These are phyloP conservation scores for Fragaria nilgerrensis DNA, from an alignment of 306 rosid species.

Conservation along the genomic window DNA sequence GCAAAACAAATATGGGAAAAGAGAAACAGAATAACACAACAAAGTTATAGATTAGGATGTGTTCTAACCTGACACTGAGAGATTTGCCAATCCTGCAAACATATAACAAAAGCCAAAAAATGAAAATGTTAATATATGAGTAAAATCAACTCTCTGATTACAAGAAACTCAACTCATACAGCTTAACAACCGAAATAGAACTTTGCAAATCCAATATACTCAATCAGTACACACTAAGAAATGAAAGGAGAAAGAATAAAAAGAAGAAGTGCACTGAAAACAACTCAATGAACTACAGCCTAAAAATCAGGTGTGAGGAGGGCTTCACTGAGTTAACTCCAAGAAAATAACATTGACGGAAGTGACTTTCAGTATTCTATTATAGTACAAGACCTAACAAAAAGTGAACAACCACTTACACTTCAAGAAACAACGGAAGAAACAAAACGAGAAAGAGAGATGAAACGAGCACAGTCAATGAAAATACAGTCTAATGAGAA, in stretches of 20 bases:
- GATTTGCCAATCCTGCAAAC: constrained; percentile 82
- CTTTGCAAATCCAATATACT: neutral
- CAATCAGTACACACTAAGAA: neutral
- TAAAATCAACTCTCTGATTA: neutral
- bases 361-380: neutral
- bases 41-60: constrained; percentile 25
- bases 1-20: neutral
- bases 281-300: neutral
- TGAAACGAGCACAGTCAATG: too few relatives aligned
- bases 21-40: neutral
- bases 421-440: too few relatives aligned
- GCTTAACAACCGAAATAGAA: neutral
- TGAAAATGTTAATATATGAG: constrained; percentile 15
- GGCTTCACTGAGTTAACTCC: too few relatives aligned
- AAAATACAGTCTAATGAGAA: neutral
- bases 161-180: neutral
- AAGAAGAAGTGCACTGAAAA: too few relatives aligned
- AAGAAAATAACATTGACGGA: neutral
- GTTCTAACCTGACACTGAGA: constrained; percentile 78
- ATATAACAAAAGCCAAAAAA: constrained; percentile 14
- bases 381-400: too few relatives aligned
- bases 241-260: too few relatives aligned
- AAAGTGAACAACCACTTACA: neutral
- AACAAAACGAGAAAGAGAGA: too few relatives aligned
- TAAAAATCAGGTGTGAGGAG: too few relatives aligned